Percentiles rank a stretch among this genome's conserved stretches.
Conservation (phyloP, 1,139 yeast species). For the Zygoascus sp. region DNA sequence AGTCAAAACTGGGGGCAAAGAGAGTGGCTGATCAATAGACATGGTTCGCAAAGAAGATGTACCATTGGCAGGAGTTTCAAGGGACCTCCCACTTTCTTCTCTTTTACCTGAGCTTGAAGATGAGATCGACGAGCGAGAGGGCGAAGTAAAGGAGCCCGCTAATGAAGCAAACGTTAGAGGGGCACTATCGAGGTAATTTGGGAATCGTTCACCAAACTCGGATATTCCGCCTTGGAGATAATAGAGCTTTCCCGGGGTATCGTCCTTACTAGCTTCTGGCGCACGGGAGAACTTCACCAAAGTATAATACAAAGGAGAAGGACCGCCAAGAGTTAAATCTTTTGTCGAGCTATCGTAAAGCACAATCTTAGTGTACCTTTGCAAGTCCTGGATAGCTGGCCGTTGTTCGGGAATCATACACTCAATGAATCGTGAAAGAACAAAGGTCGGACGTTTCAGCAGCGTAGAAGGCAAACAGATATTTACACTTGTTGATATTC, state of each 20-base stretch:
- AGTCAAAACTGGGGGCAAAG: conserved; percentile 25
- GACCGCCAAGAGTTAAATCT: conserved; percentile 38
- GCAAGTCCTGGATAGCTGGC: conserved; percentile 27
- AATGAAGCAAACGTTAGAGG: conserved; percentile 4
- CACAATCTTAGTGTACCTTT: conserved; percentile 37
- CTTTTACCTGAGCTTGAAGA: neutral
- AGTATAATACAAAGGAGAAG: conserved; percentile 35
- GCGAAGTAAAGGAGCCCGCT: neutral
- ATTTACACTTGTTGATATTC: conserved; percentile 55
- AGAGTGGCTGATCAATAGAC: conserved; percentile 6
- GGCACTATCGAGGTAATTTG: conserved; percentile 25
- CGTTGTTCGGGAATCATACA: conserved; percentile 45
- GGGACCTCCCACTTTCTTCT: conserved; percentile 3
- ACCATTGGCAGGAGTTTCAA: neutral
- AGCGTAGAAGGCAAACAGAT: conserved; percentile 76
- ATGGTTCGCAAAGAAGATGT: neutral
- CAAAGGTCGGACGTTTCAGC: conserved; percentile 62
- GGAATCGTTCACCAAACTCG: conserved; percentile 31
- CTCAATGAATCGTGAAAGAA: conserved; percentile 51
- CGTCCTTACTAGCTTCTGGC: conserved; percentile 25
- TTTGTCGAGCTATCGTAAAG: conserved; percentile 47
- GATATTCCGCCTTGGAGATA: conserved; percentile 35
- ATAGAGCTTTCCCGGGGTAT: conserved; percentile 17
- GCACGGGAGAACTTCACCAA: conserved; percentile 46
- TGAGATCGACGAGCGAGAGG: neutral